Evolutionary conservation across 345 rosid genomes (phyloP), one percentile per base, ranked within the genome.

Genomic region (Salix koriyanagi): DNA sequence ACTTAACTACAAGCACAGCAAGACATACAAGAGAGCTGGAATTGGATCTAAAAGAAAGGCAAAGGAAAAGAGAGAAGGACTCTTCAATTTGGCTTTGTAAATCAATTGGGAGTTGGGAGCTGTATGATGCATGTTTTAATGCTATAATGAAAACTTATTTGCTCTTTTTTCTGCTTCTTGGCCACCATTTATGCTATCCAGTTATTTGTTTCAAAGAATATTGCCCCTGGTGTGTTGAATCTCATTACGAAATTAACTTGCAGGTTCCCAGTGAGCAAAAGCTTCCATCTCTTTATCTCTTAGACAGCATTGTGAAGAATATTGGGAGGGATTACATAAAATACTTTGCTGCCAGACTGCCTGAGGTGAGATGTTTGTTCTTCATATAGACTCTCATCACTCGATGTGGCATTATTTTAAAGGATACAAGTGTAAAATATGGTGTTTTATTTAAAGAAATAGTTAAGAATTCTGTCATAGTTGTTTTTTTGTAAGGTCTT

Each of bases 241-340:
- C 89, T 92, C 77, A 92, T 85, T 36, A 78, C 77, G 75, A 80
- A 66, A 85, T 67, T 83, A 74, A 79, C 73, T 83, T 88, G 92
- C 99, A 96, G 99, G 97, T 93, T 79, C 97, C 99, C 67, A 92
- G 92, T 79, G 99, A 96, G 67, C 99, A 96, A 88, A 96, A 96
- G 94, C 86, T 96, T 80, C 99, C 99, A 70, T 88, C 98, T 10
- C 92, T 96, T 79, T 96, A 96, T 91, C 97, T 96, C 66, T 84
- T 96, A 79, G 99, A 96, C 88, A 96, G 99, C 88, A 96, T 96
- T 86, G 98, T 96, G 75, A 96, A 96, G 90, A 96, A 96, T 80
- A 94, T 94, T 48, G 97, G 95, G 82, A 87, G 94, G 76, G 97
- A 92, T 82, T 96, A 96, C 88, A 93, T 92, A 74, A 96, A 87